phyloP scores from a whole-genome alignment of 768 basidiomycete genomes.

The Leccinellum albellum region DNA sequence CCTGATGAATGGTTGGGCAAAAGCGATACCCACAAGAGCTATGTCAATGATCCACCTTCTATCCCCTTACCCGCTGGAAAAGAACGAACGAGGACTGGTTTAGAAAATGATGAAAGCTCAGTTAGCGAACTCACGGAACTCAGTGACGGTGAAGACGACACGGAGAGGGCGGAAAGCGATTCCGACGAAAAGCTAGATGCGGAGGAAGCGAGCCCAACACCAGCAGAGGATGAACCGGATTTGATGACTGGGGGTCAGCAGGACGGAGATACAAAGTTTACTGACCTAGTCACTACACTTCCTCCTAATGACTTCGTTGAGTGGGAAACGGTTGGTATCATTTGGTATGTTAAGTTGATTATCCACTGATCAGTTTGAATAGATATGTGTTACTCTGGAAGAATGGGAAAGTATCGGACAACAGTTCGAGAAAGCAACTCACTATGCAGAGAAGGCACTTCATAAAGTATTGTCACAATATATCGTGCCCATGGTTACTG shows the following conservation, averaged over 20 bases:
- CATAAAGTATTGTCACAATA: slow-evolving; percentile 61
- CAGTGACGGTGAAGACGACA: slow-evolving; percentile 42
- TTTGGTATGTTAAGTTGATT: neutral
- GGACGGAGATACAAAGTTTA: neutral
- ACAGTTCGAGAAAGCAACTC: slow-evolving; percentile 68
- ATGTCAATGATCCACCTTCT: slow-evolving; percentile 10
- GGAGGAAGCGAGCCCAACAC: neutral
- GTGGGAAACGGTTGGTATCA: slow-evolving; percentile 80
- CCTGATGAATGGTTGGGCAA: slow-evolving; percentile 64
- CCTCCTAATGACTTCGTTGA: slow-evolving; percentile 62
- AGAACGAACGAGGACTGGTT: slow-evolving; percentile 42
- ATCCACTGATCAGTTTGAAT: slow-evolving; percentile 1
- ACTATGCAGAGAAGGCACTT: slow-evolving; percentile 78
- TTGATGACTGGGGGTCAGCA: slow-evolving; percentile 5
- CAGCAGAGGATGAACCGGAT: neutral
- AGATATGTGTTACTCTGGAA: slow-evolving; percentile 79
- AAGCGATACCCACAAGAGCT: slow-evolving; percentile 17
- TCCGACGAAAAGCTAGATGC: neutral
- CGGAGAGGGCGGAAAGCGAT: slow-evolving; percentile 16
- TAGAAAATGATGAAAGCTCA: slow-evolving; percentile 60
- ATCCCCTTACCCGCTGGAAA: slow-evolving; percentile 7
- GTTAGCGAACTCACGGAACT: slow-evolving; percentile 76
- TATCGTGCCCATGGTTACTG: slow-evolving; percentile 68
- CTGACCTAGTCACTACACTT: slow-evolving; percentile 4
- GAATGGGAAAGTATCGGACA: slow-evolving; percentile 85